Conservation (phyloP, 2,329 filamentous ascomycete species). For the Dichotomopilus funicola region DNA sequence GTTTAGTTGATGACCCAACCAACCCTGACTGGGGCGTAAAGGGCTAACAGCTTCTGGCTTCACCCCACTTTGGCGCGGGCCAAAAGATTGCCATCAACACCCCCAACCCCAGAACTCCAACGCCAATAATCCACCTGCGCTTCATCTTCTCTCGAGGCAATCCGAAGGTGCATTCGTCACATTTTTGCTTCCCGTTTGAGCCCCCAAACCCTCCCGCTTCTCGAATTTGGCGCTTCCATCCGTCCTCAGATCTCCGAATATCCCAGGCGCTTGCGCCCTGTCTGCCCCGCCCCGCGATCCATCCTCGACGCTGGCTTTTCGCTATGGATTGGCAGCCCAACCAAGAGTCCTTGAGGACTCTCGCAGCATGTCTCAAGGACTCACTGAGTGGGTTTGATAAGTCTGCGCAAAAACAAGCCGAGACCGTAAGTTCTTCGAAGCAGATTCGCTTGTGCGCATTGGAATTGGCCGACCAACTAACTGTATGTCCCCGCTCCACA, state of each 20-base stretch:
- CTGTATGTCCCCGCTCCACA: slow-evolving; percentile 32
- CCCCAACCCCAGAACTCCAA: slow-evolving; percentile 2
- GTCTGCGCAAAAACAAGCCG: slow-evolving; percentile 78
- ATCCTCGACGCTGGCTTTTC: slow-evolving; percentile 6
- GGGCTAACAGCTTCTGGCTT: slow-evolving; percentile 14
- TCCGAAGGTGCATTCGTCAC: background rate
- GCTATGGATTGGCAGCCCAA: slow-evolving; percentile 78
- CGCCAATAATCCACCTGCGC: background rate
- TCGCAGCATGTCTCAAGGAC: slow-evolving; percentile 83
- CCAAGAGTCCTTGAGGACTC: slow-evolving; percentile 79
- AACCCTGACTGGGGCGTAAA: background rate
- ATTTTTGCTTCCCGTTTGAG: background rate
- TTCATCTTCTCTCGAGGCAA: background rate
- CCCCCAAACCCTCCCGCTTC: background rate
- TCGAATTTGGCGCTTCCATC: background rate
- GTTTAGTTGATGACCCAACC: slow-evolving; percentile 2
- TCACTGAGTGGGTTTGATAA: slow-evolving; percentile 81
- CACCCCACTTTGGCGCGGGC: slow-evolving; percentile 14
- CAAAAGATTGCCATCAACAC: slow-evolving; percentile 14
- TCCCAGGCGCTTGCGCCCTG: background rate
- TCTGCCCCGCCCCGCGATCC: slow-evolving; percentile 10
- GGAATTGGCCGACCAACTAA: slow-evolving; percentile 3
- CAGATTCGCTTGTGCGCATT: background rate
- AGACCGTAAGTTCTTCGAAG: slow-evolving; percentile 57
- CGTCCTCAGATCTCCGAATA: background rate